These are phyloP conservation scores for Nakazawaea peltata DNA, from an alignment of 805 yeast genomes.

Conservation along the genomic window DNA sequence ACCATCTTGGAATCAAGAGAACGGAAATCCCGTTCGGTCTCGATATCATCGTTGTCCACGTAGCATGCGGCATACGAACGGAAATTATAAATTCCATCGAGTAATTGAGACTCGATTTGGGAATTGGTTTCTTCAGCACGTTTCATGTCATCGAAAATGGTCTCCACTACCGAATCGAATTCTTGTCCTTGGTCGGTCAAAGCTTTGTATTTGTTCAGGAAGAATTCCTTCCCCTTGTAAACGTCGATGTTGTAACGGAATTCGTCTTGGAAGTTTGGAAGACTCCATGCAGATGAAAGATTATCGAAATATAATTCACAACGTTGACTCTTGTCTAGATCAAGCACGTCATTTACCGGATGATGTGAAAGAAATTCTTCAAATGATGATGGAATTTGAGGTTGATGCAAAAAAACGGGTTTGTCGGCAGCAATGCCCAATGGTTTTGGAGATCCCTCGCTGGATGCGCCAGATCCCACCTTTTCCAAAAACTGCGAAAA, in stretches of 20 bases:
- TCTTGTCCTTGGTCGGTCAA: neutral
- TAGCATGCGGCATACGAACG: constrained; percentile 26
- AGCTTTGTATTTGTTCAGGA: constrained; percentile 1
- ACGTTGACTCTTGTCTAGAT: constrained; percentile 1
- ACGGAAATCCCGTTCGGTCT: constrained; percentile 10
- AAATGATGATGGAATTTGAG: constrained; percentile 2
- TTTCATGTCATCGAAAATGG: constrained; percentile 15
- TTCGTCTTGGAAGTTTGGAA: constrained; percentile 7
- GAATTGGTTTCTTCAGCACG: constrained; percentile 13
- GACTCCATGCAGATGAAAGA: constrained; percentile 3
- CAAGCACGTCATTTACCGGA: constrained; percentile 2
- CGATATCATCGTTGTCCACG: constrained; percentile 9
- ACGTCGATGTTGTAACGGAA: constrained; percentile 5
- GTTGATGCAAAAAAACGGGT: constrained; percentile 6
- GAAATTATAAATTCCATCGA: constrained; percentile 22
- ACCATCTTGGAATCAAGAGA: constrained; percentile 19
- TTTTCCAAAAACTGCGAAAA: no score
- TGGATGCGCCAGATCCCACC: no score
- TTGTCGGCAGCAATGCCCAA: no score
- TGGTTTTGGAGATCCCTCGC: no score
- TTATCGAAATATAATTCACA: constrained; percentile 8
- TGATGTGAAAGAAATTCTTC: constrained; percentile 1
- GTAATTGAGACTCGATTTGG: constrained; percentile 20
- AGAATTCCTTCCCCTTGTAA: constrained; percentile 4
- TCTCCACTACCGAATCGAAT: constrained; percentile 10